Base-by-base conservation (phyloP, 257 asterid genomes). In the Eucommia ulmoides region DNA sequence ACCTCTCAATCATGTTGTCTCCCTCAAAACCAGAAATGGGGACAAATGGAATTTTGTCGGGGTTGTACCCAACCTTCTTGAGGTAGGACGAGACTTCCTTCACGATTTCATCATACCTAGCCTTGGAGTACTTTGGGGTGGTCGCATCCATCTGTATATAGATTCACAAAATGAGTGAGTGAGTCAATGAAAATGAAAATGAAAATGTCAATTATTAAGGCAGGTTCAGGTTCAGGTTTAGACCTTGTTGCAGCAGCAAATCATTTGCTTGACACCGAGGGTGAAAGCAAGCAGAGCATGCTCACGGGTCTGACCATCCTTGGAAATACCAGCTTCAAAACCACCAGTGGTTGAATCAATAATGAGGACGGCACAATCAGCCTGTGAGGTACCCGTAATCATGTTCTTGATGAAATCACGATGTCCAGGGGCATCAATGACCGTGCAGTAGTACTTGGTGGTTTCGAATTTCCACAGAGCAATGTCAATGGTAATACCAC, bases 61-160 rank as follows among this genome's bases (percentile, higher is more conserved):
- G 88, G 58, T 79, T 79, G 81, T 79, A 79, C 10, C 88, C 88
- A 5, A 79, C 88, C 75, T 76, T 73, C 74, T 76, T 76, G 11
- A 76, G 58, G 64, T 76, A 77, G 23, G 84, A 77, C n/a, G 84
- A 70, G 19, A 77, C 84, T 55, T 77, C 84, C 76, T 77, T 73
- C 26, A 77, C 72, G 0, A 77, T 77, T 67, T 77, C 84, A 49
- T 77, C 84, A 2, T 67, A 77, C 70, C 79, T 74, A 2, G 76
- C 55, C 76, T 74, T 77, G 17, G 85, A 77, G 65, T 77, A 77
- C 19, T 77, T 77, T 0, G 85, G 85, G 26, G 85, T 77, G 55
- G 81, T 77, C 35, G 85, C 85, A 48, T 77, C 85, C 85, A 77
- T 77, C 85, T 77, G 52, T 47, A 50, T 18, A n/a, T n/a, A n/a